These are phyloP conservation scores for Alternaria conjuncta DNA, from an alignment of 2,329 filamentous ascomycete species.

Conservation along the genomic window DNA sequence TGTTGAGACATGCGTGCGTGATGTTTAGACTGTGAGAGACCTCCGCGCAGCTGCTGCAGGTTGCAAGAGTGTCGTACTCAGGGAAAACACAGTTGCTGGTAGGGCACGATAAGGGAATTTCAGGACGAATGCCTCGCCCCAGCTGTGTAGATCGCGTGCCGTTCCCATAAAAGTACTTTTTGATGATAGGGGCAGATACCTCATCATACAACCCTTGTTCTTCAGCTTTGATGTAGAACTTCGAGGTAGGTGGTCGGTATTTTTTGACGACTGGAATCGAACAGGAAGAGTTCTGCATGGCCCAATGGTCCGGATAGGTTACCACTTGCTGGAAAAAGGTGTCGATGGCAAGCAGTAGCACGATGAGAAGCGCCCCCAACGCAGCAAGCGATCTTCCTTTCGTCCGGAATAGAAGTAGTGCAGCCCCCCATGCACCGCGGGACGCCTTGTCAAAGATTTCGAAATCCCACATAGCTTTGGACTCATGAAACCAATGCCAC, in stretches of 20 bases:
- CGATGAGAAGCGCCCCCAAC: conserved; percentile 3
- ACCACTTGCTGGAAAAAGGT: conserved; percentile 40
- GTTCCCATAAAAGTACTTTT: too few relatives aligned
- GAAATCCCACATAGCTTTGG: conserved; percentile 36
- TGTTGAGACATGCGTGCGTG: too few relatives aligned
- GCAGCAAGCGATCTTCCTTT: conserved; percentile 21
- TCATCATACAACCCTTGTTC: neutral
- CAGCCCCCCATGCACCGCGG: conserved; percentile 17
- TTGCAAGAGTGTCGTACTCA: conserved; percentile 29
- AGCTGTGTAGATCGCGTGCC: too few relatives aligned
- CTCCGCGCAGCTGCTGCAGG: too few relatives aligned
- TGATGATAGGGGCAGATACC: neutral
- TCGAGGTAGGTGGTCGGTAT: too few relatives aligned
- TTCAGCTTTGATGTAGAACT: neutral
- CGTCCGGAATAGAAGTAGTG: conserved; percentile 17
- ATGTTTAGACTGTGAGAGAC: too few relatives aligned
- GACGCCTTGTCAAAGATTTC: conserved; percentile 39
- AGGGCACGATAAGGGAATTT: conserved; percentile 19
- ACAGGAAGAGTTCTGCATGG: too few relatives aligned
- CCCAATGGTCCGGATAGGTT: conserved; percentile 25
- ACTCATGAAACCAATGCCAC: conserved; percentile 31
- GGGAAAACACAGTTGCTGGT: conserved; percentile 41
- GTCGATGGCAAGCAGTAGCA: conserved; percentile 17
- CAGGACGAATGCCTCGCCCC: too few relatives aligned
- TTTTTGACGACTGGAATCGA: too few relatives aligned